Percentiles rank a stretch among this genome's conserved stretches.
These are phyloP conservation scores for Wilcoxina mikolae DNA, from an alignment of 495 filamentous ascomycete species.

Conservation along the genomic window DNA sequence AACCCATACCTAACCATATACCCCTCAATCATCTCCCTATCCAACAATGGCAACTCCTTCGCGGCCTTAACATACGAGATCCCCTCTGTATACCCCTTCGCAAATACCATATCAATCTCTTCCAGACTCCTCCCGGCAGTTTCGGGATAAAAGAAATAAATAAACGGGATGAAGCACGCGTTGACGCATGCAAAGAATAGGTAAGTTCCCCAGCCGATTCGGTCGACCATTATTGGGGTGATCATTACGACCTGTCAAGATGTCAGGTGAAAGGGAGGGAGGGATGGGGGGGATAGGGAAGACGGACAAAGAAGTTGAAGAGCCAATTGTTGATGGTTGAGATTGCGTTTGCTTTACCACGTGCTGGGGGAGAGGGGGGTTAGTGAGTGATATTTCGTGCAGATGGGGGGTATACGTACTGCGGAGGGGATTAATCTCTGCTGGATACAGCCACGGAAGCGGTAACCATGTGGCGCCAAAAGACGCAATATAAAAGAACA, in stretches of 20 bases:
- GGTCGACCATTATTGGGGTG: slow-evolving; percentile 54
- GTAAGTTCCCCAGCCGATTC: slow-evolving; percentile 62
- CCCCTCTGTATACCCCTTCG: slow-evolving; percentile 60
- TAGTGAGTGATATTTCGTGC: background rate
- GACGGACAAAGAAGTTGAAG: slow-evolving; percentile 49
- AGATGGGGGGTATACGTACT: slow-evolving; percentile 22
- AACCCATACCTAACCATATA: slow-evolving; percentile 50
- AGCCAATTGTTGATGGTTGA: slow-evolving; percentile 68
- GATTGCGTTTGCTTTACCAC: slow-evolving; percentile 60
- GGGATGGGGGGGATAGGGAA: background rate
- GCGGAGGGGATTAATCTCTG: slow-evolving; percentile 61
- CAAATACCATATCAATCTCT: slow-evolving; percentile 69
- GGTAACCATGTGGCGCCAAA: slow-evolving; percentile 67
- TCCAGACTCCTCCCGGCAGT: slow-evolving; percentile 47
- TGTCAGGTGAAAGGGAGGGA: too few species aligned
- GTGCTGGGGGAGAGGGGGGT: slow-evolving; percentile 23
- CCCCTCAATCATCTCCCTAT: slow-evolving; percentile 47
- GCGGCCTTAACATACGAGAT: slow-evolving; percentile 60
- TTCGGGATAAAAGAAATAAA: slow-evolving; percentile 49
- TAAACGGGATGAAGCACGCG: slow-evolving; percentile 52
- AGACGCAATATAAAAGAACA: slow-evolving; percentile 63
- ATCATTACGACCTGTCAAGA: slow-evolving; percentile 50
- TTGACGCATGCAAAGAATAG: slow-evolving; percentile 64
- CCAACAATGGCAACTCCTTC: slow-evolving; percentile 51
- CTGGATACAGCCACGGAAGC: slow-evolving; percentile 51